A percentile compares a stretch with the other conserved stretches of the same genome.
Conservation (phyloP, 1,284 basidiomycete species). For the Ustilago nuda region DNA sequence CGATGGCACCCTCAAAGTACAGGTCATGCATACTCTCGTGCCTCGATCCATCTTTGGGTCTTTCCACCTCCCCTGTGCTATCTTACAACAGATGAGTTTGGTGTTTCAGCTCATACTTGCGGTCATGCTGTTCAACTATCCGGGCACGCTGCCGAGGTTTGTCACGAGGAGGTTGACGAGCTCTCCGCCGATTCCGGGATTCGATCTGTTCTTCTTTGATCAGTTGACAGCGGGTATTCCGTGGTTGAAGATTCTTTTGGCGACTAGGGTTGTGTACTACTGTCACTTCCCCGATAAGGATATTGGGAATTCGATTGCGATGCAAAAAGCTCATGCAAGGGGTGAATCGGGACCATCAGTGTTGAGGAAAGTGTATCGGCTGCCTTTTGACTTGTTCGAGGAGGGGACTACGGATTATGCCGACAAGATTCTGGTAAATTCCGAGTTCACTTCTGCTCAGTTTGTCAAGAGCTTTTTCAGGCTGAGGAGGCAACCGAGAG, state of each 20-base stretch:
- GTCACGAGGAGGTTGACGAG: conserved; percentile 47
- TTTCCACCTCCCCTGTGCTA: conserved; percentile 89
- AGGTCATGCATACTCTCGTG: conserved; percentile 79
- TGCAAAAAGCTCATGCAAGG: conserved; percentile 67
- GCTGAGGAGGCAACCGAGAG: conserved; percentile 76
- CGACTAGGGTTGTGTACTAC: conserved; percentile 90
- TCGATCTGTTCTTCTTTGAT: conserved; percentile 92
- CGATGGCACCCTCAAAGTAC: conserved; percentile 80
- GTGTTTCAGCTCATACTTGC: conserved; percentile 62
- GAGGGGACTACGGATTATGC: conserved; percentile 89
- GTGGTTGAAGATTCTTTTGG: conserved; percentile 77
- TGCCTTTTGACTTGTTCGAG: conserved; percentile 90
- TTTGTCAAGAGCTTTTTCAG: conserved; percentile 82
- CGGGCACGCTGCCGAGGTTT: conserved; percentile 65
- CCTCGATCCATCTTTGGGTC: conserved; percentile 82
- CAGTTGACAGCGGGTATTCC: conserved; percentile 93
- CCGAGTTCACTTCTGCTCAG: conserved; percentile 78
- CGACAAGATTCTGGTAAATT: conserved; percentile 91
- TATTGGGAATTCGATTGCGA: conserved; percentile 74
- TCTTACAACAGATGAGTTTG: conserved; percentile 87
- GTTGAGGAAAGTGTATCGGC: conserved; percentile 74
- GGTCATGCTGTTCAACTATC: conserved; percentile 62
- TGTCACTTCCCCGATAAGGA: conserved; percentile 90
- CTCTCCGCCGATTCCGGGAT: conserved; percentile 68
- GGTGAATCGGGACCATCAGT: conserved; percentile 48